Base-by-base conservation (phyloP, 805 yeast species). In the Sugiyamaella chiloensis region DNA sequence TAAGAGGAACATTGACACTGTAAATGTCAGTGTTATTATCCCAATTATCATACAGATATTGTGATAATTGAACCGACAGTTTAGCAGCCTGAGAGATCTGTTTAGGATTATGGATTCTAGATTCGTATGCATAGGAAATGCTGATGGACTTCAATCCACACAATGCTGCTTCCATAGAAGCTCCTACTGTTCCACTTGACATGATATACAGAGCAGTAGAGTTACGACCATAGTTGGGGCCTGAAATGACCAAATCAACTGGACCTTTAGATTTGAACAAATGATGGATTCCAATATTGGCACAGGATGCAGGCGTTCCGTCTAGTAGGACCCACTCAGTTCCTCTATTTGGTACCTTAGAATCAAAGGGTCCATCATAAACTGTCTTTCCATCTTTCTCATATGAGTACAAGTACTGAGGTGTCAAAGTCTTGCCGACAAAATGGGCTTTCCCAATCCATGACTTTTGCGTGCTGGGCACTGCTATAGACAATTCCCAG, bases 371-470 rank as follows among this genome's bases (percentile, higher is more conserved):
- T 11, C 53, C 54, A 19, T 40, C 46, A 6, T 26, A 53, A 42
- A 53, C 62, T 17, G 34, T 52, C n/a, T 53, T 48, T 9, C 52
- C 53, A 12, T 34, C 37, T 4, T 50, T 53, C 2, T 14, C 35
- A 19, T 36, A 36, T 9, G 54, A 44, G 44, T 63, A 62, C 9
- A 60, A 36, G 30, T 59, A 63, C 21, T 47, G 50, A 3, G 96
- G 58, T 69, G 72, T 63, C 63, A 87, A 16, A 72, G 69, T 61
- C 75, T 79, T 49, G 74, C 81, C 67, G 54, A 71, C 48, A 42
- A 93, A 81, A 70, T 90, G 97, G 4, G 99, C 98, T 65, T 93
- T 93, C 30, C 96, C 96, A 48, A 89, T 91, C 99, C 99, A 93
- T 11, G 97, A 90, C 57, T 93, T 72, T 57, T 87, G 95, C 45